Evolutionary conservation across 192 early-diverging fungal genomes (phyloP), one percentile per base, ranked within the genome.

Genomic region (Lobosporangium transversale): DNA sequence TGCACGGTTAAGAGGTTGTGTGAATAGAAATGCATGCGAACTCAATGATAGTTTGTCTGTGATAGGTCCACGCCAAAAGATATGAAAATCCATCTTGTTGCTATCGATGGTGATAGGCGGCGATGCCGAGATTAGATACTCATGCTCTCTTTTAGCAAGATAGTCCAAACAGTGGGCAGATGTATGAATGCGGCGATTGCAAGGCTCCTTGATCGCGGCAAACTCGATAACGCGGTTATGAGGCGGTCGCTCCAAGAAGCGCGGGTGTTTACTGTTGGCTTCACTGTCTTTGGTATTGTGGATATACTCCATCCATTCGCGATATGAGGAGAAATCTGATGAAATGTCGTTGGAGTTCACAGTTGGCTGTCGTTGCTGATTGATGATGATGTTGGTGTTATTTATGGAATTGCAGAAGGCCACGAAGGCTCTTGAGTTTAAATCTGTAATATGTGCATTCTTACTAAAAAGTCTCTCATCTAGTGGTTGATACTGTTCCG

Each of bases 31-130:
- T 18, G 79, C 53, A 31, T 58, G 55, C 2, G 66, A 54, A 20
- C 53, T 73, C 8, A 80, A 29, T 0, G 51, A 59, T 4, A 80
- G n/a, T 4, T 80, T 80, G 61, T 80, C 79, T 5, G 37, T 80
- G n/a, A 80, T 62, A 5, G 53, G 56, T 0, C 79, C 79, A 24
- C 64, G 52, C 79, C 79, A 80, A 63, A 68, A 80, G 24, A 80
- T 48, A 58, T 80, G 79, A 37, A 73, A 80, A 21, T 73, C 35
- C 69, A 73, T 80, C 27, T 24, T 33, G 20, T 56, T 33, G 5
- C 50, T 35, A 43, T 27, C 2, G 57, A 18, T 20, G 37, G 27
- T 55, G 51, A 29, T 30, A 14, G 27, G 37, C 14, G 23, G 42
- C 24, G 26, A 5, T n/a, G 5, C 26, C 24, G 67, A 58, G 23